Evolutionary conservation across 208 protist species (phyloP).

Genomic region (Herpetomonas tarakana): DNA sequence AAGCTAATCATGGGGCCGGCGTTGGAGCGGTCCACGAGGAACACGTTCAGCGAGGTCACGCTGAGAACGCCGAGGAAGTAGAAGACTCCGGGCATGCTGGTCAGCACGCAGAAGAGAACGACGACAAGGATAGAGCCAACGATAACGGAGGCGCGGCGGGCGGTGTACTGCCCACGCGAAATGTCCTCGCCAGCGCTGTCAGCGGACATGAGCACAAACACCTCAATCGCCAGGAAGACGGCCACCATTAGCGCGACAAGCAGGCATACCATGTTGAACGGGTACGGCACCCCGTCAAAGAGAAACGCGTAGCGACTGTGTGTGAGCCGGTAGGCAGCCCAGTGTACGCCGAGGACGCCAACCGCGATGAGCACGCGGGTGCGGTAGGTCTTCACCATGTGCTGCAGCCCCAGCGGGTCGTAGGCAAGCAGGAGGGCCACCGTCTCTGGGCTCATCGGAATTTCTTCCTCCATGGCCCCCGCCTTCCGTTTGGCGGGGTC

Average conservation of each 20-base stretch:
- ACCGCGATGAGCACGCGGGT: constrained; percentile 26
- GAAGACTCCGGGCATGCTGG: constrained; percentile 49
- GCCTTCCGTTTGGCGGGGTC: background rate
- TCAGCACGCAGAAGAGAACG: constrained; percentile 40
- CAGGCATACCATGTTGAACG: constrained; percentile 60
- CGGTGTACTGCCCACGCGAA: constrained; percentile 5
- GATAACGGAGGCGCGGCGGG: constrained; percentile 25
- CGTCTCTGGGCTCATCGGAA: constrained; percentile 2
- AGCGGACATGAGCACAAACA: constrained; percentile 51
- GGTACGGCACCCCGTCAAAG: constrained; percentile 66
- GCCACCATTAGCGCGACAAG: constrained; percentile 52
- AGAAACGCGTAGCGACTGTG: constrained; percentile 76
- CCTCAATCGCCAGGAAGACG: constrained; percentile 43
- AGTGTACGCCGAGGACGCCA: constrained; percentile 29
- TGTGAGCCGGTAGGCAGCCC: constrained; percentile 64
- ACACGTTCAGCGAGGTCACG: constrained; percentile 63
- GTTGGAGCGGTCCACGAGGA: constrained; percentile 73
- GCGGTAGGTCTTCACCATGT: constrained; percentile 31
- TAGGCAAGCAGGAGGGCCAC: constrained; percentile 42
- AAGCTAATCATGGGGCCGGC: constrained; percentile 67
- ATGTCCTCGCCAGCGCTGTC: constrained; percentile 46
- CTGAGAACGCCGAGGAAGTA: constrained; percentile 48
- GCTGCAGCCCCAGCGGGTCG: constrained; percentile 64
- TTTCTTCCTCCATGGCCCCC: constrained; percentile 8
- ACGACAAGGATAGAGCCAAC: constrained; percentile 34